A percentile compares a stretch with the other conserved stretches of the same genome.
Conservation (phyloP, 2,329 filamentous ascomycete species). For the Botrytis paeoniae region DNA sequence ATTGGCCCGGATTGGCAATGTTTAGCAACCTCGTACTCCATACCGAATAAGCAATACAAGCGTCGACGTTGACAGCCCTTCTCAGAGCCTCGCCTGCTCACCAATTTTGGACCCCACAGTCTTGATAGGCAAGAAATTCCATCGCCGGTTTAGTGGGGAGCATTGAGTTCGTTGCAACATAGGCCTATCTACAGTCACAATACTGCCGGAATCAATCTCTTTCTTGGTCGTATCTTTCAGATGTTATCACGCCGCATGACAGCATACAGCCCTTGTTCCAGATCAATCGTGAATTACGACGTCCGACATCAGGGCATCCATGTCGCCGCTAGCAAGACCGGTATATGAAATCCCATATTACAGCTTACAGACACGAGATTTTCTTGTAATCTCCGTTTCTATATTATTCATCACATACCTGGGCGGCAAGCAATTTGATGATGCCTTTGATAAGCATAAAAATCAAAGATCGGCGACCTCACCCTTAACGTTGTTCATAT, state of each 20-base stretch:
- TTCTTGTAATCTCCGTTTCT: background rate
- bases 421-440: background rate
- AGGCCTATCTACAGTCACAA: background rate
- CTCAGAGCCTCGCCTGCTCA: background rate
- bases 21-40: background rate
- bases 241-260: background rate
- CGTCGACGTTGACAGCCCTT: background rate
- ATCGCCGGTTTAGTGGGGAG: too few species aligned
- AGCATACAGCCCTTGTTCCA: background rate
- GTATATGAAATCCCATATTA: background rate
- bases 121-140: background rate
- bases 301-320: background rate
- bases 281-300: background rate
- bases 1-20: background rate
- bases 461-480: background rate
- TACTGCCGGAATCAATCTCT: background rate
- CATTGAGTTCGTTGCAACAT: background rate
- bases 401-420: background rate
- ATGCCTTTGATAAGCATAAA: background rate
- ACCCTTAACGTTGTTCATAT: background rate
- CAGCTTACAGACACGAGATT: background rate
- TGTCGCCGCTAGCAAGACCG: background rate
- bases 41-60: background rate
- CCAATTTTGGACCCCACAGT: background rate
- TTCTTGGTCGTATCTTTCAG: background rate